Evolutionary conservation across 768 basidiomycete genomes (phyloP), one percentile per base, ranked within the genome.

Genomic region (Rhodotorula taiwanensis): DNA sequence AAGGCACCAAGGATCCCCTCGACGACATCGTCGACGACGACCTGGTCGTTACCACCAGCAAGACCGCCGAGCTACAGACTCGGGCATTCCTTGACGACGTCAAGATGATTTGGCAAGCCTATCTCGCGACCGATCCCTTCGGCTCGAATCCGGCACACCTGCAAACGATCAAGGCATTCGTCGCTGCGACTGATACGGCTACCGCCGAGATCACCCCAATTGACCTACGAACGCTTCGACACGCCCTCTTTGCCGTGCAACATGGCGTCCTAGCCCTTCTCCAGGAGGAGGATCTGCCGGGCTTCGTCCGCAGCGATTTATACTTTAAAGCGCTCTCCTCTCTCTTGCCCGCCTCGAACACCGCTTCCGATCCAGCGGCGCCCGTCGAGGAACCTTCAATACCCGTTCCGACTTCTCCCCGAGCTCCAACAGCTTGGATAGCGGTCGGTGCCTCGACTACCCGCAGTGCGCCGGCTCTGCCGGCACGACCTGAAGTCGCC

Each of bases 1-100:
- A 99, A 77, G 90, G 89, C 61, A 94, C 98, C 81, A 97, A 97
- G 77, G 90, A 94, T 70, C 95, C 95, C 1, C 77, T 99, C 31
- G 93, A 95, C 75, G 82, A 84, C 27, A 86, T 83, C 39, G 83
- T 83, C 54, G 84, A 83, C 20, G 84, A 84, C 34, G 82, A 83
- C 61, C 75, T 80, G 39, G 8, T 30, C 10, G 23, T 33, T 6
- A 39, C 47, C 16, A 16, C 55, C 6, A 9, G 45, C 25, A 13
- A 11, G 5, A 6, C 18, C 36, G 39, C 23, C 4, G 21, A 42
- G 14, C 6, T 79, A 11, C 79, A 80, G 4, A 30, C 55, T 16
- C 44, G 47, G 9, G 89, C 85, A 2, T 79, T 87, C 28, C 82
- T 82, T 70, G 92, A 94, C 67, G 95, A 99, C 70, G 86, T 95